Evolutionary conservation across 179 eudicot species (phyloP).

Genomic region (Monotropa hypopitys): DNA sequence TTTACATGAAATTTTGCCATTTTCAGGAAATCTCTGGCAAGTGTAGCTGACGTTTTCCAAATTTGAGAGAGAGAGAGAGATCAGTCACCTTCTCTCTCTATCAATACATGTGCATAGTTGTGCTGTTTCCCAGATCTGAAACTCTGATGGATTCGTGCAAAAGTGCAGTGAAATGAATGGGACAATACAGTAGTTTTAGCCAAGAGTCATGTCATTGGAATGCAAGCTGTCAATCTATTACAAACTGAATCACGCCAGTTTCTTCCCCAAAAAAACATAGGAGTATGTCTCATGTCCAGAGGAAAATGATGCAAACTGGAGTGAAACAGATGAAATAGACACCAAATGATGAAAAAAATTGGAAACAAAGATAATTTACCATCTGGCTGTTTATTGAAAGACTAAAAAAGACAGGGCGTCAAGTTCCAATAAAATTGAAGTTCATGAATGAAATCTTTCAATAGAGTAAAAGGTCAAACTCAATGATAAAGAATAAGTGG

Average conservation of each 20-base stretch:
- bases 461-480: not conserved
- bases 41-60: not conserved
- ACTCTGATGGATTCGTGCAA: slow-evolving; percentile 1
- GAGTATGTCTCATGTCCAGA: not conserved
- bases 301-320: slow-evolving; percentile 1
- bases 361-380: not conserved
- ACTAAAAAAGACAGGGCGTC: not conserved
- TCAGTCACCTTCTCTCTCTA: not conserved
- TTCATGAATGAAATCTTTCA: not conserved
- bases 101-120: not conserved
- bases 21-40: not conserved
- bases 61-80: not conserved
- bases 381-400: not conserved
- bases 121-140: not conserved
- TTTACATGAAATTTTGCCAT: not conserved
- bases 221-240: not conserved
- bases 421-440: not conserved
- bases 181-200: not conserved
- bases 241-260: not conserved
- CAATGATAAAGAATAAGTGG: no score
- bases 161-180: not conserved
- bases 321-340: not conserved
- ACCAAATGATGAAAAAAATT: not conserved
- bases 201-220: not conserved
- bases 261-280: not conserved